These are phyloP conservation scores for Fusarium dimerum DNA, from an alignment of 2,329 filamentous ascomycete genomes.

Conservation along the genomic window DNA sequence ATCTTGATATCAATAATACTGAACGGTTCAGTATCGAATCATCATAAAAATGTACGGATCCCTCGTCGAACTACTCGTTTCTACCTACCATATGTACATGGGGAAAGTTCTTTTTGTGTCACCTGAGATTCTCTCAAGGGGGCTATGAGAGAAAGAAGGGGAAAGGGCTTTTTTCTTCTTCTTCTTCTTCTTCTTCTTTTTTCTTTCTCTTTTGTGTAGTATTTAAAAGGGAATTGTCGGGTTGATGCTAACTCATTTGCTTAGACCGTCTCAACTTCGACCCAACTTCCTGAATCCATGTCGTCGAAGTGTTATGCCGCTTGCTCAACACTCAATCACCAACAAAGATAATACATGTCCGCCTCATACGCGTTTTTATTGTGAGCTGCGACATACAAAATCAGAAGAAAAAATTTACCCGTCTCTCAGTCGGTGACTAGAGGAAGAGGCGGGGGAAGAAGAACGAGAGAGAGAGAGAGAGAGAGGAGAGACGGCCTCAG, in stretches of 20 bases:
- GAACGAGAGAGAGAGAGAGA: no score
- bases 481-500: slow-evolving; percentile 2
- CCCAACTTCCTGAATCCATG: slow-evolving; percentile 9
- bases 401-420: no score
- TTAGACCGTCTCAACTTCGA: no score
- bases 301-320: slow-evolving; percentile 11
- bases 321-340: not conserved
- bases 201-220: no score
- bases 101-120: not conserved
- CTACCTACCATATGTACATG: not conserved
- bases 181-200: no score
- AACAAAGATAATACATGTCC: slow-evolving; percentile 24
- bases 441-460: no score
- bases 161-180: no score
- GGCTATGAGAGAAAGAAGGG: no score
- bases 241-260: no score
- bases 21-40: slow-evolving; percentile 4
- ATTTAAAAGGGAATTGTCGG: no score
- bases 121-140: not conserved
- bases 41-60: slow-evolving; percentile 14
- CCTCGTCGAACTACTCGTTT: slow-evolving; percentile 19
- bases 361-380: slow-evolving; percentile 14
- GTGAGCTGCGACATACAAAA: not conserved
- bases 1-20: slow-evolving; percentile 14
- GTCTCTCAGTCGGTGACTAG: not conserved